phyloP scores from a whole-genome alignment of 1,284 basidiomycete genomes.

The Pyrrhoderma noxium region DNA sequence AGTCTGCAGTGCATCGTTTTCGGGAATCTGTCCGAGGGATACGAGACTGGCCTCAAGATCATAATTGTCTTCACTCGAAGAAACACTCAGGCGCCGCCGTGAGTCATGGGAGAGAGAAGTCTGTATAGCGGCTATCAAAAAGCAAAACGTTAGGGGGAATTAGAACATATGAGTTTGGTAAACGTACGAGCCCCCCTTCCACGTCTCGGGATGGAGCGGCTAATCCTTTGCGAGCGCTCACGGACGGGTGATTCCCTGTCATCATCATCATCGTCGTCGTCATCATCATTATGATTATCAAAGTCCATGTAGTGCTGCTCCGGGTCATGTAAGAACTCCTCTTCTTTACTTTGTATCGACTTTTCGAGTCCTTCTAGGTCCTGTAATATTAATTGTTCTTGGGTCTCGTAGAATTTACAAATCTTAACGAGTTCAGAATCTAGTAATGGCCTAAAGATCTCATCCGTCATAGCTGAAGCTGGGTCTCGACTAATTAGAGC shows the following conservation, averaged over 20 bases:
- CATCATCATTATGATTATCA: constrained; percentile 55
- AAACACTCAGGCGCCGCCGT: constrained; percentile 41
- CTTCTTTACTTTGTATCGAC: constrained; percentile 62
- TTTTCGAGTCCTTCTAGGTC: constrained; percentile 60
- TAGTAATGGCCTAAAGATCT: constrained; percentile 65
- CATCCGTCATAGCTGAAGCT: constrained; percentile 39
- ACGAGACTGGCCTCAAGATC: constrained; percentile 38
- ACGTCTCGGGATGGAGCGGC: constrained; percentile 18
- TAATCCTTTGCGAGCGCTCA: constrained; percentile 16
- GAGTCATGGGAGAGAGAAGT: constrained; percentile 16
- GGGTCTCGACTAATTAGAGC: constrained; percentile 40
- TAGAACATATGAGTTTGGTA: background rate
- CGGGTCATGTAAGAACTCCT: constrained; percentile 47
- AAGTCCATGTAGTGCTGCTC: constrained; percentile 39
- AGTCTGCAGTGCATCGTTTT: constrained; percentile 18
- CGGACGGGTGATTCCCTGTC: constrained; percentile 32
- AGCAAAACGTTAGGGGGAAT: background rate
- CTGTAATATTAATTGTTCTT: constrained; percentile 65
- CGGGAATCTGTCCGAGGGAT: constrained; percentile 28
- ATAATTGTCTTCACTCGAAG: constrained; percentile 41
- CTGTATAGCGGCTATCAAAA: constrained; percentile 12
- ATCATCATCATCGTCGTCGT: constrained; percentile 61
- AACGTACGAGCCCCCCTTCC: constrained; percentile 16
- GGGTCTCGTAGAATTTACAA: constrained; percentile 69
- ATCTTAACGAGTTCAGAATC: constrained; percentile 86